Conservation (phyloP, 2,329 filamentous ascomycete genomes). For the Fusarium illudens region DNA sequence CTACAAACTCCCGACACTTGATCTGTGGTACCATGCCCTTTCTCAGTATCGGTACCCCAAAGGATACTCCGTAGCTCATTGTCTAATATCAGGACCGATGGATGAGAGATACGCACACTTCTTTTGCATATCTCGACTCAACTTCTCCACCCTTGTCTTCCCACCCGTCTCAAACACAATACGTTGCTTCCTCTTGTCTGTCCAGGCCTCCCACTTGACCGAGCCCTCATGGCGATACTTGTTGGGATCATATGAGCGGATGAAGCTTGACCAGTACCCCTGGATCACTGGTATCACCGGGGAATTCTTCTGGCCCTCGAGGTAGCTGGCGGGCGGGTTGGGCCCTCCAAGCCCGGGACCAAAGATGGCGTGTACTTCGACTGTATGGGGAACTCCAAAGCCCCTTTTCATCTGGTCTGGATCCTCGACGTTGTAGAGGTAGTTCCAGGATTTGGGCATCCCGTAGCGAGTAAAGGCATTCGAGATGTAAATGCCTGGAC, state of each 20-base stretch:
- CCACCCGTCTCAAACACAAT: slow-evolving; percentile 53
- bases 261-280: slow-evolving; percentile 79
- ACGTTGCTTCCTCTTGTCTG: slow-evolving; percentile 39
- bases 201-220: slow-evolving; percentile 55
- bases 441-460: slow-evolving; percentile 66
- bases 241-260: slow-evolving; percentile 73
- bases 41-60: not conserved
- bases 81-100: slow-evolving; percentile 28
- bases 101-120: slow-evolving; percentile 37
- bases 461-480: slow-evolving; percentile 43
- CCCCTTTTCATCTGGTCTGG: slow-evolving; percentile 60
- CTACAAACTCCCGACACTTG: not conserved
- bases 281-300: slow-evolving; percentile 69
- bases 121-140: slow-evolving; percentile 36
- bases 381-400: slow-evolving; percentile 71
- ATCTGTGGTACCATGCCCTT: not conserved
- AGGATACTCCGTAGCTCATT: slow-evolving; percentile 6
- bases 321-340: slow-evolving; percentile 65
- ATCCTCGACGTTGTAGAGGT: slow-evolving; percentile 74
- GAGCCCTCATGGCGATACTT: slow-evolving; percentile 43
- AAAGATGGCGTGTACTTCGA: slow-evolving; percentile 73
- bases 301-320: slow-evolving; percentile 60
- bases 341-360: slow-evolving; percentile 63
- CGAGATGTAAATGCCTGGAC: slow-evolving; percentile 46
- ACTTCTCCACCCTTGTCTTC: slow-evolving; percentile 52